phyloP scores from a whole-genome alignment of 352 stramenopile genomes.

The Globisporangium spiculum region DNA sequence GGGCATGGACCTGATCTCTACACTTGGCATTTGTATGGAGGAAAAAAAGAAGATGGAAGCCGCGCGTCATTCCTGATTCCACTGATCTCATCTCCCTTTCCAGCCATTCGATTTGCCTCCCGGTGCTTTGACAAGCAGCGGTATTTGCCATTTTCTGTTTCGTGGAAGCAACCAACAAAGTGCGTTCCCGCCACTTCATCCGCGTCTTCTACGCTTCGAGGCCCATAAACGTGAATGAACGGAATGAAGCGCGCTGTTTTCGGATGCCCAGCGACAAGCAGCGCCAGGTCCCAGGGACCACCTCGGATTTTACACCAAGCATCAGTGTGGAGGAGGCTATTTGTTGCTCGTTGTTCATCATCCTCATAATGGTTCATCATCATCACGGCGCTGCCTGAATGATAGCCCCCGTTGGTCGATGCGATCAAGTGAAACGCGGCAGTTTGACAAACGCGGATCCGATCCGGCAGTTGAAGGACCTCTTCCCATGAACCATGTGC shows the following conservation, averaged over 20 bases:
- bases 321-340: too few relatives aligned
- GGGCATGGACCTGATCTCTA: background rate
- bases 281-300: too few relatives aligned
- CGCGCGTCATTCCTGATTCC: background rate
- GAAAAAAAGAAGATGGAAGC: slow-evolving; percentile 1
- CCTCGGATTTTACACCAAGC: too few relatives aligned
- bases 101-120: background rate
- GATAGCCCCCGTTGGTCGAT: background rate
- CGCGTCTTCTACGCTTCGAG: too few relatives aligned
- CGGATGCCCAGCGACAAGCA: too few relatives aligned
- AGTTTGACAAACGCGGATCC: background rate
- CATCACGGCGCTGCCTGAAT: background rate
- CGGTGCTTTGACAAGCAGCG: background rate
- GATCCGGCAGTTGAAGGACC: background rate
- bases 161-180: too few relatives aligned
- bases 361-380: too few relatives aligned
- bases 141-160: too few relatives aligned
- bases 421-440: background rate
- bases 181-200: too few relatives aligned
- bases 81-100: background rate
- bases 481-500: background rate
- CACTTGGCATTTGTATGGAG: background rate
- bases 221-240: too few relatives aligned
- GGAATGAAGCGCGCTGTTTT: too few relatives aligned
- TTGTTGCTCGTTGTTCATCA: too few relatives aligned